Evolutionary conservation across 768 basidiomycete species (phyloP).

Genomic region (Auricularia cornea): DNA sequence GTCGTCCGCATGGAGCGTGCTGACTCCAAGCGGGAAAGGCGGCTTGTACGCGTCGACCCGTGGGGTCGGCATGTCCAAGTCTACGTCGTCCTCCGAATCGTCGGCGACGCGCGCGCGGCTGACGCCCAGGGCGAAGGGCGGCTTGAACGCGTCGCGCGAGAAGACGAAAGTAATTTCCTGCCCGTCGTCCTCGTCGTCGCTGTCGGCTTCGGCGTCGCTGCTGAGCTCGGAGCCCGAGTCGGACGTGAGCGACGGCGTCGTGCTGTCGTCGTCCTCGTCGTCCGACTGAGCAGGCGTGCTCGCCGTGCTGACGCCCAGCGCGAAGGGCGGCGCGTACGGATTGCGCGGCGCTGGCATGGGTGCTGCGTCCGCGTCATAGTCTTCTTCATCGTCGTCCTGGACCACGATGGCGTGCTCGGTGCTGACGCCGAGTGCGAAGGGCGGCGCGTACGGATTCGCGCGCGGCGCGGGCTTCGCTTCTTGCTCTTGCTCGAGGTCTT

Average conservation of each 20-base stretch:
- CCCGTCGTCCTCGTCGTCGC: background rate
- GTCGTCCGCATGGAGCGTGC: too few species aligned
- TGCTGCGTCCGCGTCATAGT: background rate
- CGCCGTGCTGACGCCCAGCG: background rate
- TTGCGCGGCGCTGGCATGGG: background rate
- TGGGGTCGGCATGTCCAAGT: too few species aligned
- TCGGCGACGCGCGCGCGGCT: background rate
- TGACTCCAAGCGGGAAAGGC: background rate
- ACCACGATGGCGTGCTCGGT: background rate
- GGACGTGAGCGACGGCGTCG: background rate
- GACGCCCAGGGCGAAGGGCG: background rate
- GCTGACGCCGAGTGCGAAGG: background rate
- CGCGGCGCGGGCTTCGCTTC: background rate
- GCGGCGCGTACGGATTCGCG: background rate
- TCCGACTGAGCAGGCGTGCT: too few species aligned
- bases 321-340: slow-evolving; percentile 1
- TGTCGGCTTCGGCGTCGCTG: background rate
- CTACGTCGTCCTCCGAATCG: too few species aligned
- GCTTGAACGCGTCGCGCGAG: background rate
- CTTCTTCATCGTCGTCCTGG: background rate
- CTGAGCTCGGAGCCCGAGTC: background rate
- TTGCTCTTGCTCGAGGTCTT: background rate
- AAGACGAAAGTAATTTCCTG: background rate
- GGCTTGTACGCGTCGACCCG: background rate
- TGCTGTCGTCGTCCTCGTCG: background rate